Evolutionary conservation across 2,329 filamentous ascomycete species (phyloP).

Genomic region (Apiospora sp.): DNA sequence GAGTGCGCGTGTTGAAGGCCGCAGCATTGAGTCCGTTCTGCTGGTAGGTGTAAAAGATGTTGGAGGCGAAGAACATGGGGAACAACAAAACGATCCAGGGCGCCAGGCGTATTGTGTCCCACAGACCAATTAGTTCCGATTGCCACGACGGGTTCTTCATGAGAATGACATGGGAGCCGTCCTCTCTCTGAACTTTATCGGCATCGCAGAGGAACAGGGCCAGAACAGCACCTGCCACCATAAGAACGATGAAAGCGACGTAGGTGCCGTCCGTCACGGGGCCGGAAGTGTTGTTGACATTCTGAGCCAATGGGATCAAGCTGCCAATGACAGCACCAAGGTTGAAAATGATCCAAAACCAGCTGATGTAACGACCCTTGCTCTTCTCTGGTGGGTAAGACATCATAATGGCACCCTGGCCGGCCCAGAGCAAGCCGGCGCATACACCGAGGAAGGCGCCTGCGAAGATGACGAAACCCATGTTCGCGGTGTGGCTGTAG

Average conservation of each 20-base stretch:
- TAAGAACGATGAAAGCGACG: slow-evolving; percentile 77
- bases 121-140: slow-evolving; percentile 73
- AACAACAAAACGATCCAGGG: slow-evolving; percentile 75
- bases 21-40: slow-evolving; percentile 75
- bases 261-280: slow-evolving; percentile 74
- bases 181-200: slow-evolving; percentile 70
- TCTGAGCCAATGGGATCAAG: slow-evolving; percentile 76
- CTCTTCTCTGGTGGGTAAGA: slow-evolving; percentile 81
- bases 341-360: slow-evolving; percentile 97
- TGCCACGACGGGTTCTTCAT: slow-evolving; percentile 83
- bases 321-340: slow-evolving; percentile 87
- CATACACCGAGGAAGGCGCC: slow-evolving; percentile 80
- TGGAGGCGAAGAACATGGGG: slow-evolving; percentile 81
- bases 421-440: slow-evolving; percentile 82
- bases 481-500: slow-evolving; percentile 73
- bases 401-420: slow-evolving; percentile 89
- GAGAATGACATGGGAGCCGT: slow-evolving; percentile 74
- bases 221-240: slow-evolving; percentile 69
- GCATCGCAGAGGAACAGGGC: slow-evolving; percentile 70
- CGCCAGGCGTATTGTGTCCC: slow-evolving; percentile 68
- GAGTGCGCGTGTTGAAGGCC: slow-evolving; percentile 75
- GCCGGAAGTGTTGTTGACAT: slow-evolving; percentile 63
- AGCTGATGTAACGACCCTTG: slow-evolving; percentile 89
- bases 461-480: slow-evolving; percentile 78
- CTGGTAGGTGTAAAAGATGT: slow-evolving; percentile 84